phyloP scores from a whole-genome alignment of 2,329 filamentous ascomycete genomes.

The Podosphaera fusca region DNA sequence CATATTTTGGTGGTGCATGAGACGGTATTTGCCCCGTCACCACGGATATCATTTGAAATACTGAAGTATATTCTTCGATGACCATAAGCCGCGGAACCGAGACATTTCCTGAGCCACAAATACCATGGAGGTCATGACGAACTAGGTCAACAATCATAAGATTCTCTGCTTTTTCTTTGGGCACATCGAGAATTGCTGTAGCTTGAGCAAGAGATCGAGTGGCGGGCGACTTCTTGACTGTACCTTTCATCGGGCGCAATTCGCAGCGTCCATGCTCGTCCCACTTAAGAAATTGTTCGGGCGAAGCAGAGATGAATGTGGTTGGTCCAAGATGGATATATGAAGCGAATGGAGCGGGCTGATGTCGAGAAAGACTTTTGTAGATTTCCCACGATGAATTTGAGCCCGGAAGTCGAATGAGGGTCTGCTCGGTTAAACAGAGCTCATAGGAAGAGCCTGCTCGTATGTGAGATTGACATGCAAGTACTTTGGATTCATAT shows the following conservation, averaged over 20 bases:
- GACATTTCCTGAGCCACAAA: slow-evolving; percentile 54
- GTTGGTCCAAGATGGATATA: slow-evolving; percentile 47
- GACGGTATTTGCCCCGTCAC: slow-evolving; percentile 44
- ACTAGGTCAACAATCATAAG: slow-evolving; percentile 96
- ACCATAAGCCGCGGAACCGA: slow-evolving; percentile 55
- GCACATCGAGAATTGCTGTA: slow-evolving; percentile 45
- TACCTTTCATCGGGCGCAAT: slow-evolving; percentile 92
- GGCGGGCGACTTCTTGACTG: slow-evolving; percentile 51
- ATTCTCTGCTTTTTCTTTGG: slow-evolving; percentile 88
- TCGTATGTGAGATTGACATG: slow-evolving; percentile 17
- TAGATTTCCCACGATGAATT: slow-evolving; percentile 14
- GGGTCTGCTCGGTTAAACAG: slow-evolving; percentile 18
- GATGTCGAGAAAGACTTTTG: slow-evolving; percentile 11
- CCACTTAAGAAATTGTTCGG: slow-evolving; percentile 70
- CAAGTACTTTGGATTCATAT: slow-evolving; percentile 17
- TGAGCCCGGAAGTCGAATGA: slow-evolving; percentile 5
- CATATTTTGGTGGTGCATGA: background rate
- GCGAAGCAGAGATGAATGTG: slow-evolving; percentile 62
- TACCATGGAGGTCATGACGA: slow-evolving; percentile 75
- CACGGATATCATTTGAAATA: slow-evolving; percentile 79
- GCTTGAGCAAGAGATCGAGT: slow-evolving; percentile 50
- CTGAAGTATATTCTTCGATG: slow-evolving; percentile 75
- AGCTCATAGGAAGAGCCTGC: slow-evolving; percentile 21
- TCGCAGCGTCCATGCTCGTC: slow-evolving; percentile 36
- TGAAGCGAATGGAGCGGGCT: slow-evolving; percentile 35